A percentile compares a stretch with the other conserved stretches of the same genome.
Conservation (phyloP, 345 rosid genomes). For the Linum tenue region DNA sequence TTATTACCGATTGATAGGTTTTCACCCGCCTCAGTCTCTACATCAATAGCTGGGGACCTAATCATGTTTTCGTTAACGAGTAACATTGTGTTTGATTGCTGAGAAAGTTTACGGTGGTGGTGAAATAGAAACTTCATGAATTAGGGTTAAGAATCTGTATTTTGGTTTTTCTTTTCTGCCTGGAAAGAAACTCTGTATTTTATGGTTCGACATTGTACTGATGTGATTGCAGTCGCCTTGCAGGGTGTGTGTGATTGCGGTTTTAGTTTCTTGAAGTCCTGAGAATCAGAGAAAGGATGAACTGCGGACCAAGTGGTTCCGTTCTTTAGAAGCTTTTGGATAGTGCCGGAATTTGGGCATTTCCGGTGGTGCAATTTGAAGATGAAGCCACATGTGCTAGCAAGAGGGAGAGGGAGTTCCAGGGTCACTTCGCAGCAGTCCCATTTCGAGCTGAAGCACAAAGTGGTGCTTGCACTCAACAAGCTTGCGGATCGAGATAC, state of each 20-base stretch:
- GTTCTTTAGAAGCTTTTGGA: not conserved
- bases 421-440: slow-evolving; percentile 40
- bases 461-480: slow-evolving; percentile 59
- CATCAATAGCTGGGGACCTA: too few relatives aligned
- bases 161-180: not conserved
- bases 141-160: not conserved
- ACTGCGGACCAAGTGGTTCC: not conserved
- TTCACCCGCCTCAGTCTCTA: too few relatives aligned
- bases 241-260: not conserved
- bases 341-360: not conserved
- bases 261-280: not conserved
- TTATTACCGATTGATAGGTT: too few relatives aligned
- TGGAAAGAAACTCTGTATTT: too few relatives aligned
- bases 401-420: slow-evolving; percentile 36
- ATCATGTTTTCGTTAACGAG: too few relatives aligned
- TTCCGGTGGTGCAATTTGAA: not conserved
- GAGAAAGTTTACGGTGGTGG: not conserved
- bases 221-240: not conserved
- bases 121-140: too few relatives aligned
- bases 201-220: not conserved
- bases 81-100: too few relatives aligned
- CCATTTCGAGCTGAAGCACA: slow-evolving; percentile 61
- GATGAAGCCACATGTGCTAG: slow-evolving; percentile 38
- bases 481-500: slow-evolving; percentile 91
- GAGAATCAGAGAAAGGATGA: not conserved